Evolutionary conservation across 495 filamentous ascomycete genomes (phyloP).

Genomic region (Geoglossum glabrum): DNA sequence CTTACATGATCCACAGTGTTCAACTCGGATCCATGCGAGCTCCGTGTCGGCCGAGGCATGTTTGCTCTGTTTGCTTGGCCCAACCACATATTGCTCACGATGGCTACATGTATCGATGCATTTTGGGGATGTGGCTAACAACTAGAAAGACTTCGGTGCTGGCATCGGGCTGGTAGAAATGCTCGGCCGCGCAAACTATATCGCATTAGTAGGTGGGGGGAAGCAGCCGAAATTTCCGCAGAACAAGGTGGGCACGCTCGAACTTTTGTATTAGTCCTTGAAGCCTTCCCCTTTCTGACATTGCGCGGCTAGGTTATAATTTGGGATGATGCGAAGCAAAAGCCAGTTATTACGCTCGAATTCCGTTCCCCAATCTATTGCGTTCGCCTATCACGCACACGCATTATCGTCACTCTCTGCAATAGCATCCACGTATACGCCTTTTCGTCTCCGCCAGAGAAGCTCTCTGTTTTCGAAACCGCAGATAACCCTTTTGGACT

Average conservation of each 20-base stretch:
- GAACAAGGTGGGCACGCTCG: slow-evolving; percentile 46
- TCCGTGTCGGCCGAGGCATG: slow-evolving; percentile 46
- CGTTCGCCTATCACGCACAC: slow-evolving; percentile 54
- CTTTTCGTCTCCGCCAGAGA: slow-evolving; percentile 54
- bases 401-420: slow-evolving; percentile 62
- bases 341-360: slow-evolving; percentile 50
- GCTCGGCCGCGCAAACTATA: slow-evolving; percentile 71
- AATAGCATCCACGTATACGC: slow-evolving; percentile 69
- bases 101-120: not conserved
- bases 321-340: slow-evolving; percentile 76
- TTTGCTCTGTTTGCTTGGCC: slow-evolving; percentile 1
- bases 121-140: slow-evolving; percentile 4
- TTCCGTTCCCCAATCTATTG: slow-evolving; percentile 58
- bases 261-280: not conserved
- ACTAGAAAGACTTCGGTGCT: slow-evolving; percentile 51
- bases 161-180: slow-evolving; percentile 71
- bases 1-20: slow-evolving; percentile 34
- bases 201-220: slow-evolving; percentile 81
- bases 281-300: not conserved
- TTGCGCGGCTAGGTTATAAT: slow-evolving; percentile 42
- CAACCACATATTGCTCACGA: not conserved
- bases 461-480: slow-evolving; percentile 62
- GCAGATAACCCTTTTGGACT: slow-evolving; percentile 70
- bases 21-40: slow-evolving; percentile 52
- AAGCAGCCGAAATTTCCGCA: slow-evolving; percentile 66